Evolutionary conservation across 305 asterid species (phyloP).

Genomic region (Solanum hybrid): DNA sequence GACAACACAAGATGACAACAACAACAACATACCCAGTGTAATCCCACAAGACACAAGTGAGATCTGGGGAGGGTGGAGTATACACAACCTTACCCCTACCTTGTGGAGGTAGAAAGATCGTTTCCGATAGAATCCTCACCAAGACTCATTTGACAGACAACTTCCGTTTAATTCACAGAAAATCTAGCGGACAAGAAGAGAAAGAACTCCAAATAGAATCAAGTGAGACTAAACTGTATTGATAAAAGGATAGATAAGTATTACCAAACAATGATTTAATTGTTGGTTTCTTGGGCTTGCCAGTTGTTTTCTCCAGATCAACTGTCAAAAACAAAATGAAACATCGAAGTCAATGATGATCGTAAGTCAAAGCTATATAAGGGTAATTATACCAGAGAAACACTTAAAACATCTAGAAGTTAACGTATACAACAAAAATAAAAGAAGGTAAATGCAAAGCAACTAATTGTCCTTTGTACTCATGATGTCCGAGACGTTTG

Average conservation of each 20-base stretch:
- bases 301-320: constrained; percentile 16
- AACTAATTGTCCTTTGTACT: background rate
- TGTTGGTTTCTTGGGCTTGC: constrained; percentile 18
- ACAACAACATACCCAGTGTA: background rate
- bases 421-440: background rate
- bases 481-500: background rate
- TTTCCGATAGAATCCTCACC: background rate
- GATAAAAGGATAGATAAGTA: background rate
- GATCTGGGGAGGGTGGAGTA: background rate
- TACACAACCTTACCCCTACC: background rate
- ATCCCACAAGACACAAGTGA: background rate
- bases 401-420: background rate
- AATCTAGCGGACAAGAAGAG: background rate
- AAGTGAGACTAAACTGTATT: background rate
- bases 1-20: background rate
- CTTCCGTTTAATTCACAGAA: background rate
- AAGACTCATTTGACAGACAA: background rate
- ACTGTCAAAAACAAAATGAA: background rate
- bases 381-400: background rate
- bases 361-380: background rate
- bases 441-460: background rate
- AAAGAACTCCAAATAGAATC: background rate
- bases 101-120: background rate
- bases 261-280: constrained; percentile 16
- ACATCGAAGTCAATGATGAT: background rate